phyloP scores from a whole-genome alignment of 108 stramenopile genomes.

The Stephanodiscus triporus region DNA sequence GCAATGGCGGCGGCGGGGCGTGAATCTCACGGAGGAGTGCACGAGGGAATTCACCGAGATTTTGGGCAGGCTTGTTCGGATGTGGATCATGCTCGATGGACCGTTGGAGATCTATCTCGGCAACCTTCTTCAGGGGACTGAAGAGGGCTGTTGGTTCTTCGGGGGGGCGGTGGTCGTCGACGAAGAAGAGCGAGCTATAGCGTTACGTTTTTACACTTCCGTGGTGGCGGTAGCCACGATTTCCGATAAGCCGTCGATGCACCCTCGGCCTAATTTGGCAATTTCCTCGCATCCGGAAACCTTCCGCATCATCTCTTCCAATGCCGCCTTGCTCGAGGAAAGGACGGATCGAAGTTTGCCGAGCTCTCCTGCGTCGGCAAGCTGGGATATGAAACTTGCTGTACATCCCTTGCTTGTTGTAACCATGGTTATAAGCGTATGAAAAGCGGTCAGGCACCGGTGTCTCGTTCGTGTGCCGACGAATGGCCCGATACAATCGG shows the following conservation, averaged over 20 bases:
- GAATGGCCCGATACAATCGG: constrained; percentile 40
- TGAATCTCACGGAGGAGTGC: too few relatives aligned
- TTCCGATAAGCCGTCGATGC: constrained; percentile 6
- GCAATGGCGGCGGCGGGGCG: too few relatives aligned
- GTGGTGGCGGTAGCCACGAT: constrained; percentile 2
- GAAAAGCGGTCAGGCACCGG: constrained; percentile 18
- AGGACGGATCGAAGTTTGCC: constrained; percentile 8
- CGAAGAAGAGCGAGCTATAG: background rate
- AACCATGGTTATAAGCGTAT: background rate
- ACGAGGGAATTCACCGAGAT: too few relatives aligned
- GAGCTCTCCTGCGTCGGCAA: constrained; percentile 3
- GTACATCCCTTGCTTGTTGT: constrained; percentile 5
- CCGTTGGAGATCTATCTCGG: background rate
- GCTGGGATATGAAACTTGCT: constrained; percentile 10
- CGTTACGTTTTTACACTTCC: background rate
- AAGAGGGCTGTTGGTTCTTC: constrained; percentile 20
- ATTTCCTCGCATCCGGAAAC: background rate
- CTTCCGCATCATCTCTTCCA: background rate
- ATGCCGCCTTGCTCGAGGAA: background rate
- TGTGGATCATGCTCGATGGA: too few relatives aligned
- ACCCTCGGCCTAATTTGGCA: constrained; percentile 9
- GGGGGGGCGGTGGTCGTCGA: background rate
- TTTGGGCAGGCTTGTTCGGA: too few relatives aligned
- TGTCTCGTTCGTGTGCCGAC: constrained; percentile 24
- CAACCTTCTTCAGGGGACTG: constrained; percentile 29